Base-by-base conservation (phyloP, 345 rosid species). In the Cardiospermum halicacabum region DNA sequence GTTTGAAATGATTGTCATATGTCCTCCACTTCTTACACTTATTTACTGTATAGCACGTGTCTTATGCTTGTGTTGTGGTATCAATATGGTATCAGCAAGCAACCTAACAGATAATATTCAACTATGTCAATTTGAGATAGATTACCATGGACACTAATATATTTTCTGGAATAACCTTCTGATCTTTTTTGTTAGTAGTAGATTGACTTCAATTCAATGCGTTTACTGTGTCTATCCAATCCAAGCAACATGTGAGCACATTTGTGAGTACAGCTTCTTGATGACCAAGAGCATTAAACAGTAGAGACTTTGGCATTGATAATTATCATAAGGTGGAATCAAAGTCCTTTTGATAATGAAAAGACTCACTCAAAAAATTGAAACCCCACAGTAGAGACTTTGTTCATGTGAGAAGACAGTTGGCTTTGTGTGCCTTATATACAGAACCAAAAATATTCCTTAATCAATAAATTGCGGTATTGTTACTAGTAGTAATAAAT, bases 331-430 rank as follows among this genome's bases (percentile, higher is more conserved):
- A n/a, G 5, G 18, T 43, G 19, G 18, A 43, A 43, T 50, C 28
- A 21, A 19, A 16, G 0, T 48, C 10, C 9, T 50, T n/a, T 48
- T 7, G 9, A 30, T 31, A 3, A 56, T 56, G 13, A 57, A 34
- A 58, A 58, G 31, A n/a, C 47, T 39, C 30, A 37, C 47, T 39
- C 47, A 37, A 58, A n/a, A n/a, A n/a, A n/a, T n/a, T n/a, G n/a
- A n/a, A n/a, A 22, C 21, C 62, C 28, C 48, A 37, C 31, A 11
- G n/a, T 58, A 19, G 7, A 16, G 6, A 34, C 10, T 34, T 7
- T 34, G 10, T 12, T 7, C 15, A 11, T 36, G 30, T 12, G 15
- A 58, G 18, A 21, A 3, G 9, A 37, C 62, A 37, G 62, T 37
- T 58, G 62, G 49, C 30, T 37, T 22, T 8, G 40, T 9, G n/a